Evolutionary conservation across 2,329 filamentous ascomycete genomes (phyloP).

Genomic region (Apiospora arundinis): DNA sequence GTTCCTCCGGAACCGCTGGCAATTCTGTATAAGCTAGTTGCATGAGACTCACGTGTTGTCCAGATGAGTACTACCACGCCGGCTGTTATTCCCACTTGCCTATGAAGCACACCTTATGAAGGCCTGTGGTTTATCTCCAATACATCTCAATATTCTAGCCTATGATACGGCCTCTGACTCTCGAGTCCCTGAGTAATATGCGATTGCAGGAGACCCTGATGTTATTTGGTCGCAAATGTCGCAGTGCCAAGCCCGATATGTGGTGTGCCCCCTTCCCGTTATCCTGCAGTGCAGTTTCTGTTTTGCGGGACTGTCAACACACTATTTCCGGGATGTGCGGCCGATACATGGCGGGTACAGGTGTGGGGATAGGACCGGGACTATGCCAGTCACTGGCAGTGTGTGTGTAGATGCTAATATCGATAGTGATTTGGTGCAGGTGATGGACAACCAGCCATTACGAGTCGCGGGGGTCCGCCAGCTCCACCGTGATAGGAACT

Average conservation of each 20-base stretch:
- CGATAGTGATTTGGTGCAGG: background rate
- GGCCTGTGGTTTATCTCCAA: background rate
- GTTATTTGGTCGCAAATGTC: background rate
- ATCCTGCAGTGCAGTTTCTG: conserved; percentile 13
- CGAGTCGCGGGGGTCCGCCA: conserved; percentile 11
- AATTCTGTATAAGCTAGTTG: background rate
- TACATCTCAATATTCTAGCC: background rate
- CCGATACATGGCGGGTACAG: conserved; percentile 3
- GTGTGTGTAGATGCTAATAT: conserved; percentile 12
- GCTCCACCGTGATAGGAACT: background rate
- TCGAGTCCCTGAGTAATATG: background rate
- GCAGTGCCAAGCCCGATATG: background rate
- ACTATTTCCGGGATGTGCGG: background rate
- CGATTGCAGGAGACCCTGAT: background rate
- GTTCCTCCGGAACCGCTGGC: background rate
- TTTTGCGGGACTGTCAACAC: conserved; percentile 17
- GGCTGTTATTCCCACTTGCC: background rate
- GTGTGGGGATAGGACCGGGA: background rate
- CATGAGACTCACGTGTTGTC: background rate
- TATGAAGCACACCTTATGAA: background rate
- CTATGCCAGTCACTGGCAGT: conserved; percentile 14
- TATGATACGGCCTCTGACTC: background rate
- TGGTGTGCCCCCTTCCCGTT: background rate
- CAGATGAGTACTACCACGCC: background rate
- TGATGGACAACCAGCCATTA: background rate